phyloP scores from a whole-genome alignment of 495 filamentous ascomycete species.

The Xylaria flabelliformis region DNA sequence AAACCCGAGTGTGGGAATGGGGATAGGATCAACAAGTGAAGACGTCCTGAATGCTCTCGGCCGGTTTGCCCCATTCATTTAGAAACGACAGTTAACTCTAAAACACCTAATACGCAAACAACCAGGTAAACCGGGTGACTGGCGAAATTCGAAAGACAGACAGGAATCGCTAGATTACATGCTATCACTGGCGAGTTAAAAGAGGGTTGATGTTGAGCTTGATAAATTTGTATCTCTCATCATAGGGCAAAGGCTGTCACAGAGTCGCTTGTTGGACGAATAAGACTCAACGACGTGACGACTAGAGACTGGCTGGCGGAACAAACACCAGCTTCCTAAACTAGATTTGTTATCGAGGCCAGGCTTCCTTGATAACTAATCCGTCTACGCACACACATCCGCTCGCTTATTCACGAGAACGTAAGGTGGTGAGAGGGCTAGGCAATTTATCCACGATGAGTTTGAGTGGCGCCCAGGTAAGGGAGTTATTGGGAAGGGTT shows the following conservation, averaged over 20 bases:
- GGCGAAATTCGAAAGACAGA: neutral
- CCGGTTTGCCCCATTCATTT: constrained; percentile 12
- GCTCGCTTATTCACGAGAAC: constrained; percentile 23
- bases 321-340: constrained; percentile 18
- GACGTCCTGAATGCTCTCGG: constrained; percentile 2
- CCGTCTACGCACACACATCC: constrained; percentile 4
- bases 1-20: neutral
- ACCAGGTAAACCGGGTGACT: neutral
- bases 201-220: constrained; percentile 5
- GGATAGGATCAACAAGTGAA: constrained; percentile 3
- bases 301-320: constrained; percentile 17
- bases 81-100: neutral
- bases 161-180: constrained; percentile 12
- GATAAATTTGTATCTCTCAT: constrained; percentile 12
- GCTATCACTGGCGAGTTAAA: neutral
- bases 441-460: neutral
- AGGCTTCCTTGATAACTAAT: constrained; percentile 3
- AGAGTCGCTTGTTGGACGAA: constrained; percentile 29
- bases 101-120: constrained; percentile 16
- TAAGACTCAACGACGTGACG: constrained; percentile 24
- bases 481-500: neutral
- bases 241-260: constrained; percentile 4
- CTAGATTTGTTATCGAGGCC: constrained; percentile 1
- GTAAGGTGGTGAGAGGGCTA: neutral
- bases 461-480: neutral